These are phyloP conservation scores for Lactarius vividus DNA, from an alignment of 768 basidiomycete genomes.

Conservation along the genomic window DNA sequence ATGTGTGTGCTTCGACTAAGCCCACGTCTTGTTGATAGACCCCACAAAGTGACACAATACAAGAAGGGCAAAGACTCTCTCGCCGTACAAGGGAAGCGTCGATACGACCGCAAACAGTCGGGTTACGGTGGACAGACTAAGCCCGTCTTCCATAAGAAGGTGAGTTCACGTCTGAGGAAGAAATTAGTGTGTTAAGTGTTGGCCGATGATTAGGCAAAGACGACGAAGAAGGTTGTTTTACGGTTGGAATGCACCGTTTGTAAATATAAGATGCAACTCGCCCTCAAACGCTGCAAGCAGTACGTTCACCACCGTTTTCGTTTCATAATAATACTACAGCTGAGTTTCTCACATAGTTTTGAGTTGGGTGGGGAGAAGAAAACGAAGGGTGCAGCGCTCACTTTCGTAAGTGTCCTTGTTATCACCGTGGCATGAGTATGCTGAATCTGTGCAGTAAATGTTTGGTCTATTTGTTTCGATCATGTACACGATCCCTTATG, in stretches of 20 bases:
- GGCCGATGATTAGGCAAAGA: constrained; percentile 67
- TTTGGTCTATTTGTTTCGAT: constrained; percentile 9
- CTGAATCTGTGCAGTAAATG: constrained; percentile 23
- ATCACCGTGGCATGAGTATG: not conserved
- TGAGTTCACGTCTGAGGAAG: constrained; percentile 34
- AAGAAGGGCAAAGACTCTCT: constrained; percentile 99
- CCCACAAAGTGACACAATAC: constrained; percentile 99
- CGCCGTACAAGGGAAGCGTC: constrained; percentile 98
- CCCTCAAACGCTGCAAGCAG: constrained; percentile 99
- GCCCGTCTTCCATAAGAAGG: constrained; percentile 99
- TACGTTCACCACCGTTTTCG: constrained; percentile 42
- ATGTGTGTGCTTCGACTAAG: not conserved
- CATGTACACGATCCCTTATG: constrained; percentile 24
- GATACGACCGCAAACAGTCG: constrained; percentile 98
- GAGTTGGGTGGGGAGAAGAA: constrained; percentile 99
- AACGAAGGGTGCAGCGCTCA: constrained; percentile 95
- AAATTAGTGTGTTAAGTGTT: not conserved
- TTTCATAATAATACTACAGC: not conserved
- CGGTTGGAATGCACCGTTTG: constrained; percentile 96
- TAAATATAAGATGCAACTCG: constrained; percentile 97
- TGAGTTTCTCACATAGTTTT: constrained; percentile 56
- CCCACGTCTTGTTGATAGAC: constrained; percentile 45
- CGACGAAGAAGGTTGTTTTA: constrained; percentile 99
- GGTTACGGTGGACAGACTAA: constrained; percentile 99
- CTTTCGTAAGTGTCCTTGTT: constrained; percentile 65